Conservation (phyloP, 2,329 filamentous ascomycete genomes). For the Aureobasidium sp. region DNA sequence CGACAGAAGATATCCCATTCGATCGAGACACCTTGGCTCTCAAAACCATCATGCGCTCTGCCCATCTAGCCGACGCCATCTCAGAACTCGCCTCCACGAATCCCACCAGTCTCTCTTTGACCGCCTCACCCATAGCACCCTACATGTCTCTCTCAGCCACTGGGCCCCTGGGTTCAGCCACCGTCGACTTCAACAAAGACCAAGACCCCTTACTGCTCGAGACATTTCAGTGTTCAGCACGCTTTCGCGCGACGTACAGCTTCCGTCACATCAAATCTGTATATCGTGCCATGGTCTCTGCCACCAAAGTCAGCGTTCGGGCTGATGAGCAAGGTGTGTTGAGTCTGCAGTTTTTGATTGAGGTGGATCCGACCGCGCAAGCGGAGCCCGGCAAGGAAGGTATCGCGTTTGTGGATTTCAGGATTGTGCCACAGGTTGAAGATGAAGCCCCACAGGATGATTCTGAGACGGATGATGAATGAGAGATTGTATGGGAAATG, state of each 20-base stretch:
- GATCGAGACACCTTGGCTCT: constrained; percentile 71
- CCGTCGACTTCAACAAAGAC: constrained; percentile 49
- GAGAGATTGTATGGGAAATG: neutral
- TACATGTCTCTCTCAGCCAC: constrained; percentile 67
- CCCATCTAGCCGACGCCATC: constrained; percentile 64
- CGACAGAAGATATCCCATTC: constrained; percentile 74
- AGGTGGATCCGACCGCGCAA: constrained; percentile 51
- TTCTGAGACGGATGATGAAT: constrained; percentile 6
- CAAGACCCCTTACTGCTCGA: constrained; percentile 51
- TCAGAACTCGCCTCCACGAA: constrained; percentile 61
- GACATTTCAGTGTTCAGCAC: constrained; percentile 58
- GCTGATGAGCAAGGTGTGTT: constrained; percentile 84
- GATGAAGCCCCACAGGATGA: constrained; percentile 40
- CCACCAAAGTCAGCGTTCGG: constrained; percentile 85
- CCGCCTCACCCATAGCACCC: constrained; percentile 43
- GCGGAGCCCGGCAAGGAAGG: constrained; percentile 25
- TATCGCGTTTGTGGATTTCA: constrained; percentile 72
- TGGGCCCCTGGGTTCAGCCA: constrained; percentile 53
- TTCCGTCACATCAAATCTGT: constrained; percentile 82
- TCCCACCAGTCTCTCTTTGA: constrained; percentile 49
- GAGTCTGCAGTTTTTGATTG: constrained; percentile 93
- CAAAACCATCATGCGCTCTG: constrained; percentile 89
- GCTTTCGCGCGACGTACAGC: constrained; percentile 66
- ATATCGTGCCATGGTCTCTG: constrained; percentile 83
- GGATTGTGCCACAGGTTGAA: constrained; percentile 66